These are phyloP conservation scores for Kazachstania africana DNA, from an alignment of 805 yeast species.

Conservation along the genomic window DNA sequence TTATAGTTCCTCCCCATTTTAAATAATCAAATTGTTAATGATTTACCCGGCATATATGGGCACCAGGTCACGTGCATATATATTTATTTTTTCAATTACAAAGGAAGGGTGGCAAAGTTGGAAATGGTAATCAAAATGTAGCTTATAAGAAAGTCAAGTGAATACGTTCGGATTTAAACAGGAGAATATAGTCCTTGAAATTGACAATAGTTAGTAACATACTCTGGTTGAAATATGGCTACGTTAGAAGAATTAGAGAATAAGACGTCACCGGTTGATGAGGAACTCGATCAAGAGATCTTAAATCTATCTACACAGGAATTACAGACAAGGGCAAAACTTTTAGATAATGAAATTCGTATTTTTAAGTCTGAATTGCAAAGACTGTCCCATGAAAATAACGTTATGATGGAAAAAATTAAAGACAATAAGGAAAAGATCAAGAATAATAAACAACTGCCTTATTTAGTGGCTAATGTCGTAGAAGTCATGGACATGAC, in stretches of 20 bases:
- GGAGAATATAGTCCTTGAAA: no score
- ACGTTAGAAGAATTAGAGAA: conserved; percentile 74
- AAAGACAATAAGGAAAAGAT: conserved; percentile 94
- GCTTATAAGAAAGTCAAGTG: no score
- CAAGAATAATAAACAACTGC: conserved; percentile 88
- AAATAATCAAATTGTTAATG: no score
- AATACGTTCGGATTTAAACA: no score
- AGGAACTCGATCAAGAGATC: conserved; percentile 73
- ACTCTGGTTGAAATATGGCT: conserved; percentile 47
- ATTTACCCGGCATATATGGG: no score
- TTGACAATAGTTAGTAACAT: no score
- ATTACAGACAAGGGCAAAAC: conserved; percentile 70
- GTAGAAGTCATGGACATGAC: conserved; percentile 87
- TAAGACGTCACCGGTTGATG: conserved; percentile 33
- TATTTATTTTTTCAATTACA: no score
- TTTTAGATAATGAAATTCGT: conserved; percentile 89
- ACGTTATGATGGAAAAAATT: conserved; percentile 84
- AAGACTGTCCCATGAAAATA: conserved; percentile 82
- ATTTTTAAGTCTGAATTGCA: conserved; percentile 88
- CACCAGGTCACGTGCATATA: no score
- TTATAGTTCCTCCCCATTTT: no score
- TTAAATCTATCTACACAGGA: conserved; percentile 68
- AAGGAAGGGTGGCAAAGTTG: no score
- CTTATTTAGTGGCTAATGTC: conserved; percentile 91
- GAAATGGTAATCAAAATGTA: no score